Evolutionary conservation across 768 basidiomycete species (phyloP), one percentile per base, ranked within the genome.

Genomic region (Termitomyces sp.): DNA sequence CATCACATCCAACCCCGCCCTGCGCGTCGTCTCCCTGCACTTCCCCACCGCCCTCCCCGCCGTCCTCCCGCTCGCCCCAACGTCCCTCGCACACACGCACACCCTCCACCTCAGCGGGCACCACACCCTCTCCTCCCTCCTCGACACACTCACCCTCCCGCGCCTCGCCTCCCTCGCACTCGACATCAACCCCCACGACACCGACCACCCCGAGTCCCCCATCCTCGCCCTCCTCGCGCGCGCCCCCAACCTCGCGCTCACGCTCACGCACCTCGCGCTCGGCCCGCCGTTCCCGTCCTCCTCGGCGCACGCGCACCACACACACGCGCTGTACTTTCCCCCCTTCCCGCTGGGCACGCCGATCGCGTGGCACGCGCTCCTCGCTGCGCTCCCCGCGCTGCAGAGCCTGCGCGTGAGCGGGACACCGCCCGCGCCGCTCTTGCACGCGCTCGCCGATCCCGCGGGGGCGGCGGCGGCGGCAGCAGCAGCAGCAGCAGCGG

Each of bases 121-220:
- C 64, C 83, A 81, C 60, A 77, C 84, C 24, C 79, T 92, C 63
- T 72, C 78, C 7, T 77, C 77, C 56, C 77, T 92, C 10, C 68
- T 86, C 28, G 87, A 89, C 51, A 78, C 77, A 1, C 78, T 92
- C 44, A 70, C 78, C 24, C 73, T 85, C 13, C 90, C 90, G 0
- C 62, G 69, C 4, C 73, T 92, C 46, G 78, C 78, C n/a, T 70
- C 75, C 26, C 78, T 91, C 16, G 82, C 75, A 2, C 72, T 91
- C 46, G 87, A 90, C 66, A 81, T 91, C 58, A 88, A 90, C 67
- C 77, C 83, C 1, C 81, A 90, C n/a, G 87, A n/a, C n/a, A n/a
- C n/a, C n/a, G n/a, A 89, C 60, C 81, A 87, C 0, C 77, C 89
- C 56, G 89, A 90, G 65, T 87, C 90, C 47, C 79, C 79, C n/a